These are phyloP conservation scores for Xylariaceae sp. DNA, from an alignment of 2,329 filamentous ascomycete genomes.

Conservation along the genomic window DNA sequence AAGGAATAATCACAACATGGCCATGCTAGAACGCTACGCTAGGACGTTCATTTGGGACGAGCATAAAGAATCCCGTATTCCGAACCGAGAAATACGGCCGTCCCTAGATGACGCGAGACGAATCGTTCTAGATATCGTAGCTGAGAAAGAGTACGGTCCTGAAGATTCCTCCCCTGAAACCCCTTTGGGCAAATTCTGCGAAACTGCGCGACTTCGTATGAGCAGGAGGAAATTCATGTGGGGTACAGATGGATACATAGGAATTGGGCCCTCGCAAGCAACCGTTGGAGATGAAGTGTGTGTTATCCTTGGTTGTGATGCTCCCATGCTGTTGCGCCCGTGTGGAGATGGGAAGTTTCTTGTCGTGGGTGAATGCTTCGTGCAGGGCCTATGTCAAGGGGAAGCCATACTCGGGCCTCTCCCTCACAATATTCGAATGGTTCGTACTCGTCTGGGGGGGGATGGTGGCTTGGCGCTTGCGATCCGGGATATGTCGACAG, in stretches of 20 bases:
- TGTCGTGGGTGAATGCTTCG: slow-evolving; percentile 10
- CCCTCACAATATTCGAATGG: slow-evolving; percentile 1
- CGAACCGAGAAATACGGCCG: too few species aligned
- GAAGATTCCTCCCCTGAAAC: background rate
- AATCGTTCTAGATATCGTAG: too few species aligned
- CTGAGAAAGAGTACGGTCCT: too few species aligned
- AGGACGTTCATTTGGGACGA: too few species aligned
- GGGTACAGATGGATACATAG: slow-evolving; percentile 2
- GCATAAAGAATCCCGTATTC: too few species aligned
- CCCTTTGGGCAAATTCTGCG: background rate
- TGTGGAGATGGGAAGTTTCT: slow-evolving; percentile 1
- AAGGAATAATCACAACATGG: too few species aligned
- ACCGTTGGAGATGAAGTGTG: slow-evolving; percentile 11
- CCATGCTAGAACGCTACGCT: too few species aligned
- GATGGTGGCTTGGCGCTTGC: background rate
- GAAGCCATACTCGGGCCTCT: slow-evolving; percentile 17
- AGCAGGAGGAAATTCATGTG: background rate
- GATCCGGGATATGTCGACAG: slow-evolving; percentile 6
- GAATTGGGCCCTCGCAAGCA: background rate
- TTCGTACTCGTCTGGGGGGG: background rate
- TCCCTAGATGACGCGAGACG: too few species aligned
- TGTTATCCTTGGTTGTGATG: slow-evolving; percentile 8
- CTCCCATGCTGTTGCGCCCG: slow-evolving; percentile 6
- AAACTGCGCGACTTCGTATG: rapidly evolving
- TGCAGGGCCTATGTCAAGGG: background rate